Evolutionary conservation across 176 grass and related monocot species (phyloP), one percentile per base, ranked within the genome.

Genomic region (Eremochloa ophiuroides): DNA sequence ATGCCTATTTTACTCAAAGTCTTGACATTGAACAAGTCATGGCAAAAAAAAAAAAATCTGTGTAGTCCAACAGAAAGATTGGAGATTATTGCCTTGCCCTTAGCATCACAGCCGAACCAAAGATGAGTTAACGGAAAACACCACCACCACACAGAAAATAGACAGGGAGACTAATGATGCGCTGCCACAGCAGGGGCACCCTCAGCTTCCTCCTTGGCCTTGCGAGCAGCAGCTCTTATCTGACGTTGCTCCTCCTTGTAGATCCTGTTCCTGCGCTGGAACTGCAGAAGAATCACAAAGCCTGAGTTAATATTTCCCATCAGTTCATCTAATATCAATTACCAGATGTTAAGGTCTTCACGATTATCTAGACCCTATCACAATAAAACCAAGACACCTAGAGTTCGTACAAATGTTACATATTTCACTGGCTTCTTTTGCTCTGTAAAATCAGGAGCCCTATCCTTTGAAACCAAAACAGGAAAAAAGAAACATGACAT

Each of bases 191-290:
- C 51, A 62, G 73, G 85, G 51, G 75, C 47, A 29, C 80, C 88
- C 70, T 85, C 75, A 5, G 90, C 76, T 73, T 89, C 85, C 37
- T 91, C 95, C 83, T 91, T 92, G 33, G 90, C 92, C 74, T 89
- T 98, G 60, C 75, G 66, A 56, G 74, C 78, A 37, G 85, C 90
- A 51, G 86, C 92, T 83, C 92, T 84, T 53, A 95, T 87, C 85
- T 98, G 92, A 41, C 95, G 95, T 42, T 98, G 92, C 79, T 98
- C 92, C 86, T 98, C 95, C 84, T 98, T 98, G 86, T 98, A 98
- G 60, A 98, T 87, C 71, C 88, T 91, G 88, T 98, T 98, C 84
- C 95, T 95, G 69, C 95, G 88, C 84, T 98, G 90, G 71, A 98
- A 98, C 95, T 98, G 90, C 78, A 82, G 4, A 78, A 81, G 29